phyloP scores from a whole-genome alignment of 75 land plant genomes.

The Cupressus sempervirens region DNA sequence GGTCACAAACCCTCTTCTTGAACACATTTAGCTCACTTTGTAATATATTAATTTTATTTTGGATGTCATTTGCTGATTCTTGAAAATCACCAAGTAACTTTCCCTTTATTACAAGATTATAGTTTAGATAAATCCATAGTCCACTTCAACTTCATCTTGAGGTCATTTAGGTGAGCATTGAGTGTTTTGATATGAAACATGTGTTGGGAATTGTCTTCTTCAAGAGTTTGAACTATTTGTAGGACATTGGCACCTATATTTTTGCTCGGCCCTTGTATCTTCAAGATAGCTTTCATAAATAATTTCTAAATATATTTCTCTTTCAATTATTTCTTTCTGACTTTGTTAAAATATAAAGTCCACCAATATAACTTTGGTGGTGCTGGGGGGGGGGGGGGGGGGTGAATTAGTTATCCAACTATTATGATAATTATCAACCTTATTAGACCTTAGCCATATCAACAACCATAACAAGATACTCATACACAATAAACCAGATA shows the following conservation, averaged over 20 bases:
- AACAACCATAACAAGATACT: too few species aligned
- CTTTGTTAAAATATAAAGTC: too few species aligned
- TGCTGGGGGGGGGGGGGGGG: too few species aligned
- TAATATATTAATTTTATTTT: neutral
- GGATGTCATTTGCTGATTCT: neutral
- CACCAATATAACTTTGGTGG: too few species aligned
- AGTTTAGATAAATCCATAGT: neutral
- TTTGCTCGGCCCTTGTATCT: neutral
- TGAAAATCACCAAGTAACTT: neutral
- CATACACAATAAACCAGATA: too few species aligned
- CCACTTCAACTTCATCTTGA: neutral
- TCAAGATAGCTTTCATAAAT: neutral
- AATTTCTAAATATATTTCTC: neutral
- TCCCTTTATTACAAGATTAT: neutral
- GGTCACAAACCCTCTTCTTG: conserved; percentile 10
- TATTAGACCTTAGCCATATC: too few species aligned
- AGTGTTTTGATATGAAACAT: neutral
- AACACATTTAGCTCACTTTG: conserved; percentile 8
- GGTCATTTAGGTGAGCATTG: neutral
- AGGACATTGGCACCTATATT: neutral
- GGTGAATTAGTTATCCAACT: too few species aligned
- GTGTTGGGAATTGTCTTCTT: neutral
- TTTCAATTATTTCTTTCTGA: neutral
- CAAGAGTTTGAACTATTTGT: neutral
- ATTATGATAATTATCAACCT: too few species aligned